Evolutionary conservation across 139 green algal species (phyloP).

Genomic region (Chlamydomonas sp.): DNA sequence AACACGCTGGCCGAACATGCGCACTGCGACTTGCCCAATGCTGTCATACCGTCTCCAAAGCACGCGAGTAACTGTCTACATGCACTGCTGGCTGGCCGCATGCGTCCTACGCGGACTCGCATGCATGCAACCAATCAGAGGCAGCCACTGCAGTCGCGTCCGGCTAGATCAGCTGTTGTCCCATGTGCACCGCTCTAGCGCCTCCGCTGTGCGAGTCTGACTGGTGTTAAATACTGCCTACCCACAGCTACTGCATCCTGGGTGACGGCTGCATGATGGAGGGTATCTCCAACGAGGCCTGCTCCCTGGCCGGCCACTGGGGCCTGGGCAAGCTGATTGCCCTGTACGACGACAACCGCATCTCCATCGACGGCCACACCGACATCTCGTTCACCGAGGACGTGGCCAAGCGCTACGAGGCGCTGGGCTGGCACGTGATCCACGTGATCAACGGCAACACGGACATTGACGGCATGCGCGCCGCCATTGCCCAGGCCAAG

Average conservation of each 20-base stretch:
- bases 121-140: too few species aligned
- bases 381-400: slow-evolving; percentile 99
- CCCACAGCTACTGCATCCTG: slow-evolving; percentile 93
- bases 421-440: slow-evolving; percentile 90
- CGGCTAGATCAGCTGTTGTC: too few species aligned
- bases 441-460: slow-evolving; percentile 93
- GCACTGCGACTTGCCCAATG: too few species aligned
- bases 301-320: slow-evolving; percentile 97
- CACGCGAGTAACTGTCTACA: too few species aligned
- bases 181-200: too few species aligned
- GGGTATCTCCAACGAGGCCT: slow-evolving; percentile 97
- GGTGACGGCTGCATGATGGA: slow-evolving; percentile 99
- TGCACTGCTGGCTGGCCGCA: too few species aligned
- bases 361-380: slow-evolving; percentile 99
- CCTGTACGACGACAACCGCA: slow-evolving; percentile 99
- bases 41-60: too few species aligned
- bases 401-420: slow-evolving; percentile 92
- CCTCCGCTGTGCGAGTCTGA: too few species aligned
- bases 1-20: too few species aligned
- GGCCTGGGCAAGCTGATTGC: slow-evolving; percentile 99
- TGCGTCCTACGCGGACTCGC: too few species aligned
- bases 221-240: too few species aligned
- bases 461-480: slow-evolving; percentile 88
- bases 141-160: too few species aligned
- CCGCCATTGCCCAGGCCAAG: slow-evolving; percentile 90